A percentile compares a stretch with the other conserved stretches of the same genome.
These are phyloP conservation scores for Alternaria ethzedia DNA, from an alignment of 2,329 filamentous ascomycete genomes.

Conservation along the genomic window DNA sequence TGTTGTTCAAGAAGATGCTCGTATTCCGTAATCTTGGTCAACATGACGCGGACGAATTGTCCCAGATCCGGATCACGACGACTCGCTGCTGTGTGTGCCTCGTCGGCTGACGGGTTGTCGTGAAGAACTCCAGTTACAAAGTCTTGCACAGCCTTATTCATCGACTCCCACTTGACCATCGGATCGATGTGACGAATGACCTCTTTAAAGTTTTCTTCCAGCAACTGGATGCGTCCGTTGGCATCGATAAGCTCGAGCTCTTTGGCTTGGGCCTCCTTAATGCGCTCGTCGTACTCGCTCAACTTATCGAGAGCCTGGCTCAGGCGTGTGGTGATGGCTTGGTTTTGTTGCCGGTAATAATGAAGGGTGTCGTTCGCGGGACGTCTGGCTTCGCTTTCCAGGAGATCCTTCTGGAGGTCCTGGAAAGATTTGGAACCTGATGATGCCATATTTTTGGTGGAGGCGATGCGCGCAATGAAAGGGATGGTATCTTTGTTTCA, in stretches of 20 bases:
- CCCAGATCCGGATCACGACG: not conserved
- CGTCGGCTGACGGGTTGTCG: not conserved
- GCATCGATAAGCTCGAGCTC: not conserved
- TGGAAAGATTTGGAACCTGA: not conserved
- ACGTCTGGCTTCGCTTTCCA: not conserved
- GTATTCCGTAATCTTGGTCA: not conserved
- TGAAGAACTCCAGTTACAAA: not conserved
- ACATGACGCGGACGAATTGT: not conserved
- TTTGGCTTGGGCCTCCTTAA: not conserved
- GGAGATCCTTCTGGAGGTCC: not conserved
- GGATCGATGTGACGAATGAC: not conserved
- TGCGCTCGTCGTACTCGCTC: not conserved
- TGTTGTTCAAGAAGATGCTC: not conserved
- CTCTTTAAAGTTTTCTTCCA: not conserved
- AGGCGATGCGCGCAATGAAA: not conserved
- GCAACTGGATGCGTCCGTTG: not conserved
- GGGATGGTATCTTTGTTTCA: not conserved
- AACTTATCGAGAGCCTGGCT: not conserved
- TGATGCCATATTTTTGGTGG: not conserved
- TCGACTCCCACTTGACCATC: not conserved
- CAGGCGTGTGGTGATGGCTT: not conserved
- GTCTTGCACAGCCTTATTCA: not conserved
- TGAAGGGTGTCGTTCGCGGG: not conserved
- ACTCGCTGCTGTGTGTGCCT: not conserved
- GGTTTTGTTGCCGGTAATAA: not conserved